Conservation (phyloP, 805 yeast genomes). For the Teunomyces atbi region DNA sequence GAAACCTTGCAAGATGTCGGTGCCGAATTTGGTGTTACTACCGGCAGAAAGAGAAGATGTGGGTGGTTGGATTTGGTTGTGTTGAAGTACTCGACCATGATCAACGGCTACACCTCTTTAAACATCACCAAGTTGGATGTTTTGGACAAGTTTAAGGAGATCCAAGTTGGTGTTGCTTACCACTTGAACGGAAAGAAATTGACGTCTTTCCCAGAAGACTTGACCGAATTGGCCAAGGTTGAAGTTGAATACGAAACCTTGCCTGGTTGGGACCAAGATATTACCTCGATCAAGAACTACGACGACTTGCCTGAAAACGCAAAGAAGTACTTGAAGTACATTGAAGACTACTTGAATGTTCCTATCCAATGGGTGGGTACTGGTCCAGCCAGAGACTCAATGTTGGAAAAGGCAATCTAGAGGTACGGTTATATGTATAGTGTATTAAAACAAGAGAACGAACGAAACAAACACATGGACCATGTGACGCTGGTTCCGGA, state of each 20-base stretch:
- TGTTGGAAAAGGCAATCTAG: conserved; percentile 58
- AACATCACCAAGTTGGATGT: conserved; percentile 97
- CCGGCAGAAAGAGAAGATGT: conserved; percentile 98
- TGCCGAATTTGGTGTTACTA: conserved; percentile 96
- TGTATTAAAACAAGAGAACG: not conserved
- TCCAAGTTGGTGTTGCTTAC: conserved; percentile 85
- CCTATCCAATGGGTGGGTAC: conserved; percentile 98
- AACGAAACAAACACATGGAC: not conserved
- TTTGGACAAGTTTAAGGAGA: conserved; percentile 83
- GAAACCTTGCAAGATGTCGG: conserved; percentile 87
- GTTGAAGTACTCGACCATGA: conserved; percentile 81
- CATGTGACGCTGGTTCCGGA: not conserved
- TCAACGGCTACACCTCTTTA: conserved; percentile 92
- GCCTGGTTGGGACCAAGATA: conserved; percentile 92
- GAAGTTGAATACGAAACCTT: conserved; percentile 89
- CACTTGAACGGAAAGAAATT: conserved; percentile 72
- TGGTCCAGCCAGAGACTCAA: conserved; percentile 94
- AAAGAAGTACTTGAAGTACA: conserved; percentile 75
- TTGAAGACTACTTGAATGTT: conserved; percentile 79
- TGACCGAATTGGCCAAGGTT: conserved; percentile 75
- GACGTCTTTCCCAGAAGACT: conserved; percentile 89
- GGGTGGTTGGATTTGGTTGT: conserved; percentile 99
- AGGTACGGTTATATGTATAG: not conserved
- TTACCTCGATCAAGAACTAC: conserved; percentile 65
- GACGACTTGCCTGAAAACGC: conserved; percentile 87